Evolutionary conservation across 805 yeast genomes (phyloP).

Genomic region (Lachancea sp.): DNA sequence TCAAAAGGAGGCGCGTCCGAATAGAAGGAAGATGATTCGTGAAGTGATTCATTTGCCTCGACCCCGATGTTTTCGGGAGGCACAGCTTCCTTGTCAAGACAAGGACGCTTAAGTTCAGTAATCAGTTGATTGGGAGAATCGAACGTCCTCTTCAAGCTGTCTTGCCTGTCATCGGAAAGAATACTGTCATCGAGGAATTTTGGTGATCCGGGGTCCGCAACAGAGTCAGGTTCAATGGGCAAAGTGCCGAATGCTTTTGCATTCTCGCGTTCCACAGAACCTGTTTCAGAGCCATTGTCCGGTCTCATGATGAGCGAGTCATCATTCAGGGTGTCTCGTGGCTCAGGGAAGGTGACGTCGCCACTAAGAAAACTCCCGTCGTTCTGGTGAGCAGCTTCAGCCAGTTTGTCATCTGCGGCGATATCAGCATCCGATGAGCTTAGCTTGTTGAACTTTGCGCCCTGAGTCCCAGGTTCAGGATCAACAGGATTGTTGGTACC

Average conservation of each 20-base stretch:
- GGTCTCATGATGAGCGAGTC: neutral
- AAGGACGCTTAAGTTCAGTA: neutral
- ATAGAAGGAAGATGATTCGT: slow-evolving; percentile 4
- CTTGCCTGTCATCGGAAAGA: neutral
- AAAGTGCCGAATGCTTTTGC: neutral
- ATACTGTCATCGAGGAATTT: neutral
- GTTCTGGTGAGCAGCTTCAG: neutral
- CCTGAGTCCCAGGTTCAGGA: too few relatives aligned
- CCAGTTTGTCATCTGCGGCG: neutral
- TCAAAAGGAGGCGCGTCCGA: slow-evolving; percentile 3
- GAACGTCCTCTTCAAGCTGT: slow-evolving; percentile 1
- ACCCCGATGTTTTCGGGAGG: neutral
- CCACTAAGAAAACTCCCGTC: neutral
- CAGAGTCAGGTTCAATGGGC: neutral
- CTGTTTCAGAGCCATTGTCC: neutral
- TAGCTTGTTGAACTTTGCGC: too few relatives aligned
- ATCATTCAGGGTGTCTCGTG: neutral
- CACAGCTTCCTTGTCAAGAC: neutral
- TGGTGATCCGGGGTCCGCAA: neutral
- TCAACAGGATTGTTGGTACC: too few relatives aligned
- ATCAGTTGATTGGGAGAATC: neutral
- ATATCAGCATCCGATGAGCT: neutral
- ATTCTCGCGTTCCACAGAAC: neutral
- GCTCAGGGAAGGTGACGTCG: neutral
- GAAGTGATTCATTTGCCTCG: neutral